Evolutionary conservation across 148 eudicot species (phyloP).

Genomic region (Talinum fruticosum): DNA sequence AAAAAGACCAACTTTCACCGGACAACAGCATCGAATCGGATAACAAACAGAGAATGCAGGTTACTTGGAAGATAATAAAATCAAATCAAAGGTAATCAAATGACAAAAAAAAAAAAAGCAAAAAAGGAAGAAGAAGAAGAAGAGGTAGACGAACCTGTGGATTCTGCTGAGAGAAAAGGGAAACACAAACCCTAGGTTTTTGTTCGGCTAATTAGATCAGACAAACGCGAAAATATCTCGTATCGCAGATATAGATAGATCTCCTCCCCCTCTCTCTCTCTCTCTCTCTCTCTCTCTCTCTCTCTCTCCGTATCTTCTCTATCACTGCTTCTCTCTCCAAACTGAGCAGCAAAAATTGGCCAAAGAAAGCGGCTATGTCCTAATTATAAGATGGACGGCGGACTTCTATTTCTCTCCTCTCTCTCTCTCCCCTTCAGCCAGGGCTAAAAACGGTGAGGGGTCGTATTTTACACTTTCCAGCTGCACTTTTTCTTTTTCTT

Average conservation of each 20-base stretch:
- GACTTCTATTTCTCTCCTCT: constrained; percentile 10
- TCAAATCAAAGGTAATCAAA: not conserved
- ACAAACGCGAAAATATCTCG: constrained; percentile 37
- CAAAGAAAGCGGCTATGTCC: constrained; percentile 23
- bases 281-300: not conserved
- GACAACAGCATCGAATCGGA: constrained; percentile 7
- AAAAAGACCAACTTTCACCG: not conserved
- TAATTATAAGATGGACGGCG: constrained; percentile 32
- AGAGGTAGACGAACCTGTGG: constrained; percentile 24
- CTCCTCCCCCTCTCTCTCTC: constrained; percentile 11
- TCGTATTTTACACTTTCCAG: not conserved
- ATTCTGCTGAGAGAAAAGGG: constrained; percentile 13
- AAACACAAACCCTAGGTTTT: constrained; percentile 35
- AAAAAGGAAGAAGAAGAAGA: not conserved
- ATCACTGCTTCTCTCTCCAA: constrained; percentile 12
- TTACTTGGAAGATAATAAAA: not conserved
- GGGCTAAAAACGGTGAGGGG: not conserved
- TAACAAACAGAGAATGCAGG: constrained; percentile 22
- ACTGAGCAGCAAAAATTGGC: constrained; percentile 11
- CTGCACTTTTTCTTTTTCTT: not conserved
- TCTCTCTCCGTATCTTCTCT: constrained; percentile 2
- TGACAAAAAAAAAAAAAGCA: not conserved
- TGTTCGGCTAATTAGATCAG: constrained; percentile 19
- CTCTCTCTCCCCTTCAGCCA: not conserved
- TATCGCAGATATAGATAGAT: constrained; percentile 45